phyloP scores from a whole-genome alignment of 2,329 filamentous ascomycete species.

The Pseudopithomyces chartarum region DNA sequence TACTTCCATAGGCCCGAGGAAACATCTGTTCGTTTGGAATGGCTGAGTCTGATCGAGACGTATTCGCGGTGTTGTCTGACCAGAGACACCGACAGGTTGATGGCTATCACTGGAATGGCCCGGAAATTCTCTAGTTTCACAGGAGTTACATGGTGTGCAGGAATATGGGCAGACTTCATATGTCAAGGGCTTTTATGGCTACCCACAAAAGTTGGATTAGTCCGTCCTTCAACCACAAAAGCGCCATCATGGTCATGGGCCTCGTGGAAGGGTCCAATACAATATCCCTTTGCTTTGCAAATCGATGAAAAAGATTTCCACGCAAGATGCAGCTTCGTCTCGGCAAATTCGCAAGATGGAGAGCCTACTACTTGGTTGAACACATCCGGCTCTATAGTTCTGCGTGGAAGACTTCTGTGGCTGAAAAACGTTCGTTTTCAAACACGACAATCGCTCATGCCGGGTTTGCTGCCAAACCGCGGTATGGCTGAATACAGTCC shows the following conservation, averaged over 20 bases:
- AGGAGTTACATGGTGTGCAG: conserved; percentile 1
- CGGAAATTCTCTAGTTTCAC: neutral
- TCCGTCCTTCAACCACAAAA: neutral
- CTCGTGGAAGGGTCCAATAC: conserved; percentile 9
- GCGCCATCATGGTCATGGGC: conserved; percentile 10
- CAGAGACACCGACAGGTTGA: conserved; percentile 8
- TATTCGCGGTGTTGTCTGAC: conserved; percentile 8
- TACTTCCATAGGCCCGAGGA: neutral
- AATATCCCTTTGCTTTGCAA: conserved; percentile 1
- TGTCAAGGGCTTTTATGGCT: conserved; percentile 6
- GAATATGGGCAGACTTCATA: conserved; percentile 7
- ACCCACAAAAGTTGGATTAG: neutral
- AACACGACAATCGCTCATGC: no score
- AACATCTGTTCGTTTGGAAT: neutral
- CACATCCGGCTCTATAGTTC: no score
- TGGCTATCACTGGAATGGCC: conserved; percentile 10
- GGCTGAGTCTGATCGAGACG: conserved; percentile 7
- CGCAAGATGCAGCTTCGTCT: neutral
- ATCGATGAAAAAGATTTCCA: neutral
- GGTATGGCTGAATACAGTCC: no score
- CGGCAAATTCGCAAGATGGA: neutral
- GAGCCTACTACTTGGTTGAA: no score
- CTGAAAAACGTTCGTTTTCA: no score
- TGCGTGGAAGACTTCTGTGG: no score
- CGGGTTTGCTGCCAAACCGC: no score